Base-by-base conservation (phyloP, 495 filamentous ascomycete species). In the Echria macrotheca region DNA sequence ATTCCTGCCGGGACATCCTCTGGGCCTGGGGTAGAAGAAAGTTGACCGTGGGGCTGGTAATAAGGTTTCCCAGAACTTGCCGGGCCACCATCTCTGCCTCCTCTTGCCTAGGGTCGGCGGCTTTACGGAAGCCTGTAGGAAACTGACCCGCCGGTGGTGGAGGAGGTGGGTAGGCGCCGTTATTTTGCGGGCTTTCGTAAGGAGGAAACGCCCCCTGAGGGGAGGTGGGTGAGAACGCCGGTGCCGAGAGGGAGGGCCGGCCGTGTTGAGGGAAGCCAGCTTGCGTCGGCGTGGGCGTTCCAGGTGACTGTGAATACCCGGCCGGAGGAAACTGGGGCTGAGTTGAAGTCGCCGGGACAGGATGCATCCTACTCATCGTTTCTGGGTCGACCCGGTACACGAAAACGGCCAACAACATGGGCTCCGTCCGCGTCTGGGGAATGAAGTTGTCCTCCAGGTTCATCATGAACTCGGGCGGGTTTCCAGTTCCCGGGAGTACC, bases 401-500 rank as follows among this genome's bases (percentile, higher is more conserved):
- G 51, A 94, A 85, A 7, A 86, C 82, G 44, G 86, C 76, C 12
- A 95, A 75, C 21, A 96, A 73, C 65, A 86, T 77, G 7, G 84
- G 83, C 49, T 88, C 80, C 0, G 80, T 66, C 11, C 81, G 77
- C 8, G 74, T 71, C 44, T 78, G 72, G 24, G 88, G 84, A 43
- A 91, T 73, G 22, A 75, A 74, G 63, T 85, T 84, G 51, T 89
- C 82, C 47, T 82, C 83, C 14, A 96, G 65, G 47, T 89, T 81
- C 44, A 84, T 75, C 54, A 95, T 75, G 57, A 93, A 91, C 35
- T 89, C 84, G 0, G 85, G 85, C 6, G 70, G 59, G 14, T 64
- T 64, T 5, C 60, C 67, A n/a, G 65, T 66, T 28, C 81, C 84
- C 7, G 80, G 73, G 29, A 84, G 74, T n/a, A 89, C 75, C 9